Evolutionary conservation across 306 rosid genomes (phyloP), one percentile per base, ranked within the genome.

Genomic region (Albizia julibrissin): DNA sequence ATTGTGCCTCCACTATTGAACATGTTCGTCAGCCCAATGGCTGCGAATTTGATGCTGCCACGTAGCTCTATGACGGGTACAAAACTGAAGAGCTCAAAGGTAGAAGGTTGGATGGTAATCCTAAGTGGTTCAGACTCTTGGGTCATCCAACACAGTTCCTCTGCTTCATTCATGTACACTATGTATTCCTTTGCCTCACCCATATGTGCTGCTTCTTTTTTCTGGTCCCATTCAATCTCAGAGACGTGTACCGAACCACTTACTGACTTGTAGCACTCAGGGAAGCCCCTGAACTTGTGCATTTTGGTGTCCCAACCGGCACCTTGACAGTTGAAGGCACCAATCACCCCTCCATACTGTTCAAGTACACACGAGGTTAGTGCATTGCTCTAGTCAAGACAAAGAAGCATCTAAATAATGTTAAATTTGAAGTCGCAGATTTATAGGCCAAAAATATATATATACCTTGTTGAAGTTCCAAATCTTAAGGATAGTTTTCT

Each of bases 241-340:
- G 52, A 65, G 22, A 90, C 91, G 82, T 93, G 97, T 10, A 93
- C 79, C 59, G 87, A 77, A 40, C 95, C 74, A 26, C 85, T 64
- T 18, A 88, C 79, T 44, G 94, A 84, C 77, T 91, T 93, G 90
- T 91, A 91, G 79, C 92, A 90, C 29, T 93, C 88, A 8, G 94
- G 77, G 84, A 84, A 85, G 47, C 99, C 98, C 76, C 81, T 91
- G 77, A 95, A 77, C 37, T 84, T 85, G 21, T 90, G 79, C 80
- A 67, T 81, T 82, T 91, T 85, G 15, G 94, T 90, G 74, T 91
- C 97, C 99, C 98, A 95, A 18, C 99, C 95, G 6, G 92, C 95
- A 27, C 98, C 98, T 90, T 95, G 99, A 84, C 95, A 95, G 61
- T 95, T 91, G 85, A 95, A 95, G 43, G 94, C 91, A 52, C 99